A percentile compares a stretch with the other conserved stretches of the same genome.
Conservation (phyloP, 2,329 filamentous ascomycete genomes). For the Venturiaceae sp. region DNA sequence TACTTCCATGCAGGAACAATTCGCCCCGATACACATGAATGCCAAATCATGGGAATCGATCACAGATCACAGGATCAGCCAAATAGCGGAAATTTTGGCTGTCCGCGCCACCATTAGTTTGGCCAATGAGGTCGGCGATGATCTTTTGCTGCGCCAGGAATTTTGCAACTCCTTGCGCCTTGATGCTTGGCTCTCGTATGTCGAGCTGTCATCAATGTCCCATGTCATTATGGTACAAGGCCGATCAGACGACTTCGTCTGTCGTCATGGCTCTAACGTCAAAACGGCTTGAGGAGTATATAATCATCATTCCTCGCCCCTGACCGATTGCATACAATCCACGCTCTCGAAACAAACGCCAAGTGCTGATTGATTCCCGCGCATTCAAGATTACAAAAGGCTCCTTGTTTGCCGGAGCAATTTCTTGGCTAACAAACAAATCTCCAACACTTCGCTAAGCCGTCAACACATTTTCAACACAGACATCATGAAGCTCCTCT, state of each 20-base stretch:
- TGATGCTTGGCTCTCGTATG: background rate
- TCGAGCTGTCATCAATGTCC: background rate
- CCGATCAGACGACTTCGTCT: no score
- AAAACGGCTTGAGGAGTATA: background rate
- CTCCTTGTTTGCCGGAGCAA: background rate
- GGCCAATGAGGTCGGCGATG: no score
- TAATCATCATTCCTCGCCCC: background rate
- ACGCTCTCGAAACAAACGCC: background rate
- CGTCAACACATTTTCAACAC: background rate
- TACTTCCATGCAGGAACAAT: background rate
- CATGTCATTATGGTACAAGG: no score
- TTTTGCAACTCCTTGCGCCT: background rate
- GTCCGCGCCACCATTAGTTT: no score
- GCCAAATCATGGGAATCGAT: no score
- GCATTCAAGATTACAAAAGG: background rate
- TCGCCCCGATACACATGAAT: no score
- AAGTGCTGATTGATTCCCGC: background rate
- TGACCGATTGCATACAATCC: background rate
- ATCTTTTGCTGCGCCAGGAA: no score
- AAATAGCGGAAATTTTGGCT: no score
- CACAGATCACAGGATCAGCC: no score
- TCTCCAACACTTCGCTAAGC: background rate
- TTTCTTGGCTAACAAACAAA: background rate
- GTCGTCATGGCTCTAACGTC: no score
- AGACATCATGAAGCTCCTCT: slow-evolving; percentile 8